These are phyloP conservation scores for Taphrina wiesneri DNA, from an alignment of 1,139 yeast species.

Conservation along the genomic window DNA sequence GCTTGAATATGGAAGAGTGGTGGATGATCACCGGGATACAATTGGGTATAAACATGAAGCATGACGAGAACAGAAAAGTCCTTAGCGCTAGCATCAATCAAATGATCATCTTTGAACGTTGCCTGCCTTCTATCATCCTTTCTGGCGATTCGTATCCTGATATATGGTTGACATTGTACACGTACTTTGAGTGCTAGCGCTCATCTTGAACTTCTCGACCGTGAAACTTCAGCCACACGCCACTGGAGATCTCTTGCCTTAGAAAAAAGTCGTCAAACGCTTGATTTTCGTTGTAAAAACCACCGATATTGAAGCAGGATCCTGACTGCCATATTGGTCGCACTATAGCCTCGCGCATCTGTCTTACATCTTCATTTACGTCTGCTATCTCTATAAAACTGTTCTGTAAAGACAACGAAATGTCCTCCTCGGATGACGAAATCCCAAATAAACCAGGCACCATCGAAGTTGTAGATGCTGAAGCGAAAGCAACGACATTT, in stretches of 20 bases:
- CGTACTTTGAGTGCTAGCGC: neutral
- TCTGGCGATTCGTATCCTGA: too few relatives aligned
- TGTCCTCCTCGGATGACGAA: conserved; percentile 22
- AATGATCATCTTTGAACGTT: neutral
- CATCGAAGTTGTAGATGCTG: conserved; percentile 21
- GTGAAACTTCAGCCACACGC: conserved; percentile 1
- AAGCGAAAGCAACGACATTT: conserved; percentile 21
- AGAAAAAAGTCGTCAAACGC: neutral
- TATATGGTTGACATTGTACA: neutral
- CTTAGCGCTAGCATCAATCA: neutral
- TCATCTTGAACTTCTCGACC: neutral
- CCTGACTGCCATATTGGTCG: too few relatives aligned
- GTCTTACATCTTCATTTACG: too few relatives aligned
- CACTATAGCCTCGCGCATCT: neutral
- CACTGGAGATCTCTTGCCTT: neutral
- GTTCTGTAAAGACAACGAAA: too few relatives aligned
- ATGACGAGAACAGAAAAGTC: neutral
- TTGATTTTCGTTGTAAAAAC: neutral
- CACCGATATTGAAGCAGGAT: too few relatives aligned
- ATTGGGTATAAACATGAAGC: conserved; percentile 34
- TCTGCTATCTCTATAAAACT: too few relatives aligned
- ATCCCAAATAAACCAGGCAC: neutral
- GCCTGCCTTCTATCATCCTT: too few relatives aligned
- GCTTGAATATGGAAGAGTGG: conserved; percentile 40
- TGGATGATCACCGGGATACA: conserved; percentile 40